A percentile compares a stretch with the other conserved stretches of the same genome.
Evolutionary conservation across 495 filamentous ascomycete genomes (phyloP).

Genomic region (Xylaria longipes): DNA sequence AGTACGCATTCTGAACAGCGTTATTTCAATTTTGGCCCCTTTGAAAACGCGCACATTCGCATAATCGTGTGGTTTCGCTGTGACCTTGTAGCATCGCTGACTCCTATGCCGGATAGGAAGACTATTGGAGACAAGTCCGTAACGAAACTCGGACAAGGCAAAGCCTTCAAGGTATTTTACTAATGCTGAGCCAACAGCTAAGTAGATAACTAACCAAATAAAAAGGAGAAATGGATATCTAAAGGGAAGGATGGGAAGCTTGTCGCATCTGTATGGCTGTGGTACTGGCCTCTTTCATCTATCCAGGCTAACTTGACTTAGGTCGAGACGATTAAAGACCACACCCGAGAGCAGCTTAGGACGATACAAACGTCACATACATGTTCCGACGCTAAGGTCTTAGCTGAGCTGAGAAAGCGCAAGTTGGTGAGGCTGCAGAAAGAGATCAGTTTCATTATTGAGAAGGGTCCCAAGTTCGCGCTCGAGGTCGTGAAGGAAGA

Average conservation of each 20-base stretch:
- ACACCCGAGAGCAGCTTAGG: slow-evolving; percentile 74
- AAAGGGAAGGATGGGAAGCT: slow-evolving; percentile 29
- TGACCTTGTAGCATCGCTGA: neutral
- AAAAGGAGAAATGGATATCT: slow-evolving; percentile 64
- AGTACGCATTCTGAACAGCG: neutral
- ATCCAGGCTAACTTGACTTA: neutral
- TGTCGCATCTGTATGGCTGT: slow-evolving; percentile 31
- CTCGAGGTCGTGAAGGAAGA: slow-evolving; percentile 88
- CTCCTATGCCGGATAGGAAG: slow-evolving; percentile 44
- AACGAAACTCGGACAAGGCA: slow-evolving; percentile 90
- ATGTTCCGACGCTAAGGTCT: slow-evolving; percentile 70
- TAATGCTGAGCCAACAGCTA: neutral
- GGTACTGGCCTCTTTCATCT: neutral
- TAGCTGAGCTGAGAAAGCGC: slow-evolving; percentile 44
- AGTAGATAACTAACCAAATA: neutral
- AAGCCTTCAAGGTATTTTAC: slow-evolving; percentile 76
- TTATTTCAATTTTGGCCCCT: neutral
- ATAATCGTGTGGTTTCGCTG: neutral
- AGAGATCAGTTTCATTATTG: slow-evolving; percentile 80
- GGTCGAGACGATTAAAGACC: slow-evolving; percentile 67
- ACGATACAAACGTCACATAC: slow-evolving; percentile 71
- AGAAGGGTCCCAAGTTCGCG: slow-evolving; percentile 86
- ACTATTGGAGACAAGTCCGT: slow-evolving; percentile 81
- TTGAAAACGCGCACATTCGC: neutral
- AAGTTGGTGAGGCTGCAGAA: slow-evolving; percentile 70